phyloP scores from a whole-genome alignment of 108 stramenopile genomes.

The Discostella pseudostelligera region DNA sequence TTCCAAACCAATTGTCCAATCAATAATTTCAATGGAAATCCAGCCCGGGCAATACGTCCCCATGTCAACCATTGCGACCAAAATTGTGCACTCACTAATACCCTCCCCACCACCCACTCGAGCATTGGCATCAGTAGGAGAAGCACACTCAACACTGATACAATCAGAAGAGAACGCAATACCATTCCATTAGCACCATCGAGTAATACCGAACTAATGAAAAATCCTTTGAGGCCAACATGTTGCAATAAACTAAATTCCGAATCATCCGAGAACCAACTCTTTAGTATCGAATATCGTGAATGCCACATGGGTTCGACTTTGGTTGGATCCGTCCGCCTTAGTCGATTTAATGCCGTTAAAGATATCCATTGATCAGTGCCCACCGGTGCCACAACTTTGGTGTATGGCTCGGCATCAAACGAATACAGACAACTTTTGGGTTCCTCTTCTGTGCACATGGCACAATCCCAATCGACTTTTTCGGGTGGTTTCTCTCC shows the following conservation, averaged over 20 bases:
- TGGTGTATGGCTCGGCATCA: conserved; percentile 75
- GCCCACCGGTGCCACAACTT: conserved; percentile 72
- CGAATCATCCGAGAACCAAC: conserved; percentile 73
- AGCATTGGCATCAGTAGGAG: conserved; percentile 61
- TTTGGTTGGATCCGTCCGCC: conserved; percentile 82
- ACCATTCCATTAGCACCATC: conserved; percentile 54
- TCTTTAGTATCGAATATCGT: conserved; percentile 63
- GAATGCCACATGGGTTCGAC: conserved; percentile 90
- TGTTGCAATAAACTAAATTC: conserved; percentile 68
- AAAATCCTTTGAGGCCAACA: conserved; percentile 59
- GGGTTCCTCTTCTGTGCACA: conserved; percentile 64
- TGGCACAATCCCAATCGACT: conserved; percentile 89
- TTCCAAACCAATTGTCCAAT: conserved; percentile 76
- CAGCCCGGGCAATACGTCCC: conserved; percentile 71
- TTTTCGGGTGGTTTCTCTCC: conserved; percentile 58
- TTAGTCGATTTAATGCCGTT: conserved; percentile 70
- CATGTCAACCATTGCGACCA: conserved; percentile 74
- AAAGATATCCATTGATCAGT: conserved; percentile 75
- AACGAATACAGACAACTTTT: conserved; percentile 76
- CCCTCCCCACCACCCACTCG: conserved; percentile 52
- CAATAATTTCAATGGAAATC: conserved; percentile 81
- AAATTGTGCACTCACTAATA: conserved; percentile 58
- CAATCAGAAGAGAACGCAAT: conserved; percentile 42
- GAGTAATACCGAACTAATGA: conserved; percentile 55
- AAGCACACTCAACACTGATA: conserved; percentile 27